Evolutionary conservation across 2,329 filamentous ascomycete genomes (phyloP), one percentile per base, ranked within the genome.

Genomic region (Verticillium nubilum): DNA sequence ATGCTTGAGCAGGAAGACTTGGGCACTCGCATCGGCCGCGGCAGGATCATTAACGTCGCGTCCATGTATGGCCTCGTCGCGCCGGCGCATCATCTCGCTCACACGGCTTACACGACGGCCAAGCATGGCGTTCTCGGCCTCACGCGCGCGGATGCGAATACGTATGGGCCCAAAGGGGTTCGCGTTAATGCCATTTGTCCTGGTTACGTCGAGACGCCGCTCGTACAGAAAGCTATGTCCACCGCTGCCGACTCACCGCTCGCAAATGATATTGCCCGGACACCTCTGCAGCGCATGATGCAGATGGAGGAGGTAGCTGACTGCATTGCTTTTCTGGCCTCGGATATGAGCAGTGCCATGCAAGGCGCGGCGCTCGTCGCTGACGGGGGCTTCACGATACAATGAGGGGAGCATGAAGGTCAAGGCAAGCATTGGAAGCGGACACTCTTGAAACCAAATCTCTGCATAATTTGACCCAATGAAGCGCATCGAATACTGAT

Each of bases 131-230:
- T 83, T 5, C 65, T 84, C 56, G 81, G 81, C 0, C 70, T 87
- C 53, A 84, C 81, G 9, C 79, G 75, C 66, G 77, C 76, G 2
- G 83, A 86, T 62, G 83, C 79, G 1, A 76, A 78, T 55, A 74
- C 75, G 1, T 86, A 86, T 69, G 80, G 78, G 1, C 66, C 73
- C 4, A 66, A 74, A 55, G 78, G 77, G 3, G 84, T 86, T 59
- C 78, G 83, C 55, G 81, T 87, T 68, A 87, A 87, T 65, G 82
- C 82, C 2, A 79, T 86, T n/a, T 85, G 84, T 59, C 84, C 83
- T 0, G 81, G 78, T 58, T 81, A 78, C 62, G 72, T 80, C 33
- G 67, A 70, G 52, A 81, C 78, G 2, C 76, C 78, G 1, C 63
- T 80, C 3, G 60, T 76, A 0, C 67, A 66, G 61, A 29, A 61